Evolutionary conservation across 192 early-diverging fungal species (phyloP).

Genomic region (Backusella parvicylindrica): DNA sequence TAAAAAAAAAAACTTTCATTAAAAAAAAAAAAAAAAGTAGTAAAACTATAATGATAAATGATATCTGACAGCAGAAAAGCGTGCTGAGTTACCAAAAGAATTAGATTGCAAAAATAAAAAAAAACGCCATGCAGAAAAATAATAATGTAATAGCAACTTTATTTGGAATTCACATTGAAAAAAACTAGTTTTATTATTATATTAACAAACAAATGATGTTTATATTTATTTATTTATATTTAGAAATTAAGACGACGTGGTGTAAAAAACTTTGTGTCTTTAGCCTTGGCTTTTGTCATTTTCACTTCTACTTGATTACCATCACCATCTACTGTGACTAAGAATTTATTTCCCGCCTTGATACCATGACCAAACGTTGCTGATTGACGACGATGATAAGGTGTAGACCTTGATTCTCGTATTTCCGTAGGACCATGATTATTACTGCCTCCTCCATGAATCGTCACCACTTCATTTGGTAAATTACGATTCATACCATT

Average conservation of each 20-base stretch:
- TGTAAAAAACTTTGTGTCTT: slow-evolving; percentile 10
- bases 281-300: slow-evolving; percentile 25
- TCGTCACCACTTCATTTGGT: neutral
- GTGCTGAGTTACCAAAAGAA: neutral
- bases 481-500: neutral
- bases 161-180: neutral
- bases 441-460: neutral
- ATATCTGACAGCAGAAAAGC: neutral
- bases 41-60: neutral
- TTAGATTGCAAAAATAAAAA: neutral
- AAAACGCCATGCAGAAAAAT: neutral
- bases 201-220: neutral
- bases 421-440: neutral
- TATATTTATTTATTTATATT: neutral
- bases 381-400: neutral
- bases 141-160: slow-evolving; percentile 3
- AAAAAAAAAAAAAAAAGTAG: no score
- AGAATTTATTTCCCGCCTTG: slow-evolving; percentile 29
- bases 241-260: slow-evolving; percentile 11
- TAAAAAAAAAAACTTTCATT: no score
- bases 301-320: slow-evolving; percentile 26
- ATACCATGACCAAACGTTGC: slow-evolving; percentile 8
- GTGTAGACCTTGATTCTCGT: slow-evolving; percentile 13
- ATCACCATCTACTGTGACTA: slow-evolving; percentile 26
- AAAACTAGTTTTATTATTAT: neutral